Conservation (phyloP, 2,329 filamentous ascomycete genomes). For the Xylariaceae sp. region DNA sequence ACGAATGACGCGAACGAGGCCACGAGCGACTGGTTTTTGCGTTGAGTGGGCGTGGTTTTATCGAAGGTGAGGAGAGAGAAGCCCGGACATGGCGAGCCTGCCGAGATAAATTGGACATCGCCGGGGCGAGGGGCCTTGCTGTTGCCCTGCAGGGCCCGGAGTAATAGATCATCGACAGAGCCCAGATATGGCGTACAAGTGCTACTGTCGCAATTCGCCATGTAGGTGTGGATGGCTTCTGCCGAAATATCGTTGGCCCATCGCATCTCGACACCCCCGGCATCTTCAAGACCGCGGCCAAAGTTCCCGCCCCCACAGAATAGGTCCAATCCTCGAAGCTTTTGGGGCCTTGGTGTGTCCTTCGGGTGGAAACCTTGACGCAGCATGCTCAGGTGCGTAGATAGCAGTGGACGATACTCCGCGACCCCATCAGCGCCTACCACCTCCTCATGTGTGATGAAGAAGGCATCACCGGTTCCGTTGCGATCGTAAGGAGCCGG, state of each 20-base stretch:
- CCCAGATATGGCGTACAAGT: slow-evolving; percentile 53
- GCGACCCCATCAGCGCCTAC: slow-evolving; percentile 12
- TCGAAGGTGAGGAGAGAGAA: slow-evolving; percentile 59
- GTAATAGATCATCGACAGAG: slow-evolving; percentile 63
- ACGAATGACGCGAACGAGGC: slow-evolving; percentile 68
- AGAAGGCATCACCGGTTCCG: slow-evolving; percentile 62
- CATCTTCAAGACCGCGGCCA: slow-evolving; percentile 68
- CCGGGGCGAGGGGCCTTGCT: slow-evolving; percentile 48
- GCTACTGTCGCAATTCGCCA: slow-evolving; percentile 50
- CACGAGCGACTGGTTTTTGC: slow-evolving; percentile 68
- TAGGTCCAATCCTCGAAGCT: slow-evolving; percentile 58
- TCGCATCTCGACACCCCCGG: slow-evolving; percentile 54
- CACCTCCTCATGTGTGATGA: slow-evolving; percentile 40
- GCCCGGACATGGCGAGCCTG: slow-evolving; percentile 70
- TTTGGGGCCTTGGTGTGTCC: slow-evolving; percentile 16
- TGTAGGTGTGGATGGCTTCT: slow-evolving; percentile 63
- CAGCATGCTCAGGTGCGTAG: slow-evolving; percentile 25
- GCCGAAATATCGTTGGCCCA: slow-evolving; percentile 61
- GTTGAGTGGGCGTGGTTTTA: slow-evolving; percentile 45
- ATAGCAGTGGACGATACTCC: slow-evolving; percentile 28
- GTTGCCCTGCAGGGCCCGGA: slow-evolving; percentile 43
- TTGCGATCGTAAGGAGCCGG: slow-evolving; percentile 56
- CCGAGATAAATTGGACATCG: slow-evolving; percentile 61
- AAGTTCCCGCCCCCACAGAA: slow-evolving; percentile 76
- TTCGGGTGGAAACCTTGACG: slow-evolving; percentile 49